A percentile compares a stretch with the other conserved stretches of the same genome.
Conservation (phyloP, 345 rosid genomes). For the Capsella bursapastoris region DNA sequence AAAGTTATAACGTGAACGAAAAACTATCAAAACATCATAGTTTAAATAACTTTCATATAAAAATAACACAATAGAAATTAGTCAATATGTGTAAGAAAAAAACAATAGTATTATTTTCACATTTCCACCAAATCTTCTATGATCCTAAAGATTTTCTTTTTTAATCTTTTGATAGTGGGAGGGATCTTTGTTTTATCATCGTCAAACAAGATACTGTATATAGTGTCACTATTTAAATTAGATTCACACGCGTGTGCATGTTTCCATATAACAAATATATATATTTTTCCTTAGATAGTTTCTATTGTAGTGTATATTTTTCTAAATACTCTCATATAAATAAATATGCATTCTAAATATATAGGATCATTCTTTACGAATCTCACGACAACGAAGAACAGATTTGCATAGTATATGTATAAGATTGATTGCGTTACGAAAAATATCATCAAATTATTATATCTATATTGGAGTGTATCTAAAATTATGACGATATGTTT, state of each 20-base stretch:
- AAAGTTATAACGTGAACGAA: not conserved
- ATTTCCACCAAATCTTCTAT: constrained; percentile 26
- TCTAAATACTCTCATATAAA: not conserved
- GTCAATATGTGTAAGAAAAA: not conserved
- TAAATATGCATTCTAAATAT: not conserved
- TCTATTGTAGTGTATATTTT: not conserved
- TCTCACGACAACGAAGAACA: not conserved
- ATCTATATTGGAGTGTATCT: not conserved
- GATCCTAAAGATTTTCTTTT: constrained; percentile 8
- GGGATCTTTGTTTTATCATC: constrained; percentile 20
- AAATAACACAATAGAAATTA: not conserved
- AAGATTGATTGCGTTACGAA: not conserved
- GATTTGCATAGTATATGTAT: not conserved
- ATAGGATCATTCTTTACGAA: not conserved
- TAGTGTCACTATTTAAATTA: constrained; percentile 17
- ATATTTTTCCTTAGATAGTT: too few relatives aligned
- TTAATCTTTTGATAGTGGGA: constrained; percentile 34
- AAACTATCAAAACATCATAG: not conserved
- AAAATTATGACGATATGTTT: not conserved
- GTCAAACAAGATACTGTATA: constrained; percentile 26
- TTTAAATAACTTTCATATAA: not conserved
- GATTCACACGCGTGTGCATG: constrained; percentile 6
- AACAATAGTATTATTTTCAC: not conserved
- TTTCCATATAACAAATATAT: not conserved
- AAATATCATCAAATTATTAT: not conserved